These are phyloP conservation scores for Metschnikowia rubicola DNA, from an alignment of 805 yeast species.

Conservation along the genomic window DNA sequence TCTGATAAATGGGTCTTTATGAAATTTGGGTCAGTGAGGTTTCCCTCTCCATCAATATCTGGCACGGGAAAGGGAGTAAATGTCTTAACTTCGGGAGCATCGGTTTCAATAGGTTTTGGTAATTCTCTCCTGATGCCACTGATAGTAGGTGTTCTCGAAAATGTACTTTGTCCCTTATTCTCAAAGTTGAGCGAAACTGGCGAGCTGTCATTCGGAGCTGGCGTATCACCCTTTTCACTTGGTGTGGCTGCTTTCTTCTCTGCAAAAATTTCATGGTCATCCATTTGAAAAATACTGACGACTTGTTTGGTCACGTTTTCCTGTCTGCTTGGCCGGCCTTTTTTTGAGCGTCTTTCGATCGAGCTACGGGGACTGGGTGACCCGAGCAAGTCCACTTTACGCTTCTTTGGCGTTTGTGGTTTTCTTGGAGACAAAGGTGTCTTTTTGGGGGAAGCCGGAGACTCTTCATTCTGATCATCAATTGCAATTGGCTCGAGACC, in stretches of 20 bases:
- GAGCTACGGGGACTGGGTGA: neutral
- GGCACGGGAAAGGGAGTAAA: slow-evolving; percentile 32
- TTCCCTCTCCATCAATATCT: slow-evolving; percentile 29
- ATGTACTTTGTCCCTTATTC: slow-evolving; percentile 17
- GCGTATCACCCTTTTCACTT: neutral
- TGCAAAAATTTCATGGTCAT: slow-evolving; percentile 25
- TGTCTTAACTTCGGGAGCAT: slow-evolving; percentile 14
- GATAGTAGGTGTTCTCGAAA: slow-evolving; percentile 19
- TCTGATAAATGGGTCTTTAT: slow-evolving; percentile 40
- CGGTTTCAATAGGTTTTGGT: slow-evolving; percentile 1
- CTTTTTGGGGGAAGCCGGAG: neutral
- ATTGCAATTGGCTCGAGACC: slow-evolving; percentile 7
- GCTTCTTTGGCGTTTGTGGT: slow-evolving; percentile 3
- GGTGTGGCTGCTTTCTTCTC: slow-evolving; percentile 11
- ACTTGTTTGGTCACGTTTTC: slow-evolving; percentile 19
- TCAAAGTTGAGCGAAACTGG: slow-evolving; percentile 16
- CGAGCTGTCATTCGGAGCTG: neutral
- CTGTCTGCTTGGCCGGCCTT: slow-evolving; percentile 17
- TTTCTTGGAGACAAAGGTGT: neutral
- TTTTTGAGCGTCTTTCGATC: slow-evolving; percentile 10
- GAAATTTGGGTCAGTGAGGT: slow-evolving; percentile 37
- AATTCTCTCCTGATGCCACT: slow-evolving; percentile 22
- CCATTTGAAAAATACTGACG: slow-evolving; percentile 35
- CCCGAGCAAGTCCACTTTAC: too few relatives aligned
- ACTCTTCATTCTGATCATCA: neutral